Conservation (phyloP, 768 basidiomycete species). For the Auriculariales sp. region DNA sequence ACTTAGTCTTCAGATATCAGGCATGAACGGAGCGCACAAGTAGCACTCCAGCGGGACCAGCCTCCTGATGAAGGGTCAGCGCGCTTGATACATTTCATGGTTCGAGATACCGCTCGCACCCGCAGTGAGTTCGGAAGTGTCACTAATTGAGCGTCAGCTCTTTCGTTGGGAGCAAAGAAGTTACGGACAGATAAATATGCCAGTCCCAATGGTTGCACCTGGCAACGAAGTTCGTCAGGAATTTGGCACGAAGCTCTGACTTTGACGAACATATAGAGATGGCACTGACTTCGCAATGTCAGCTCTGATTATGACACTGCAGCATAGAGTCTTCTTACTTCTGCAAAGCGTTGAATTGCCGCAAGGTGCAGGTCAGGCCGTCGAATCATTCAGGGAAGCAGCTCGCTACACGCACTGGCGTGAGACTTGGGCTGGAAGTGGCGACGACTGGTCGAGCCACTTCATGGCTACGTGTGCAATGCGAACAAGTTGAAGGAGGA, state of each 20-base stretch:
- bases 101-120: neutral
- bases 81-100: neutral
- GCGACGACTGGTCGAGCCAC: too few species aligned
- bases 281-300: too few species aligned
- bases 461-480: too few species aligned
- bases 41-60: neutral
- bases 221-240: too few species aligned
- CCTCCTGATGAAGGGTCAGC: neutral
- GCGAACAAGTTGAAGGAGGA: too few species aligned
- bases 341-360: neutral
- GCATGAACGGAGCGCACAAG: neutral
- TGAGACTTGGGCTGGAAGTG: too few species aligned
- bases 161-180: neutral
- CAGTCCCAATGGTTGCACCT: too few species aligned
- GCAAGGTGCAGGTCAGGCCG: neutral
- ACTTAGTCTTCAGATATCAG: neutral
- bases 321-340: neutral
- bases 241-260: too few species aligned
- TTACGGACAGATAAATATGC: neutral
- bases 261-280: too few species aligned
- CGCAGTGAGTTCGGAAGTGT: neutral
- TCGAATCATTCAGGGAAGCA: too few species aligned
- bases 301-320: too few species aligned
- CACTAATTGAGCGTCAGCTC: neutral
- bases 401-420: too few species aligned